Evolutionary conservation across 1,284 basidiomycete species (phyloP), one percentile per base, ranked within the genome.

Genomic region (Fomitopsis palustris): DNA sequence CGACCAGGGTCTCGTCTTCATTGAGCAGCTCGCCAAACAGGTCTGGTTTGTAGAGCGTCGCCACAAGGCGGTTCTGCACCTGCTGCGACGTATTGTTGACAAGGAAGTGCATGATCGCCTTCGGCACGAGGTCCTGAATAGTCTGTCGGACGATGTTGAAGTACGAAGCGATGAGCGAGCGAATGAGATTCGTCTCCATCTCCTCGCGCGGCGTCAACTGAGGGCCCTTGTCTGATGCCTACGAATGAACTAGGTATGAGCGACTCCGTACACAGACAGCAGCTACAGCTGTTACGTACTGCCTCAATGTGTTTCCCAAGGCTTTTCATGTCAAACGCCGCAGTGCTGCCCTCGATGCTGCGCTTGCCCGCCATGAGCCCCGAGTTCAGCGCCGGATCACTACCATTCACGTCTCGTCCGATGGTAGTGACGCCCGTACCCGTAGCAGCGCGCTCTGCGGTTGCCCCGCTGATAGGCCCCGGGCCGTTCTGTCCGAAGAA

Each of bases 271-370:
- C 25, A 53, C 42, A 21, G 33, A 60, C 27, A 43, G 6, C 56
- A 57, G 45, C 23, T 14, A 9, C 17, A 37, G 35, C 60, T 7
- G 35, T 47, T 8, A 85, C 91, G 81, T 67, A 95, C 91, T 65
- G 92, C 90, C 75, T 96, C 94, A 62, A 96, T 92, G 69, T 99
- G 96, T 77, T 92, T 96, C 61, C 96, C 95, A 53, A 99, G 80
- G 70, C 94, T 96, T 83, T 96, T 98, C 97, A 99, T 99, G 74
- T 99, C 96, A 74, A 88, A 98, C 39, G 93, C 95, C 53, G 95
- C 92, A 67, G 84, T 91, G 70, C 81, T 90, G 56, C 87, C 89
- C 68, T 95, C 93, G 54, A 90, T 71, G 31, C 78, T 78, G 57
- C 85, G 74, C 74, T 83, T 88, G 33, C 86, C 82, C 45, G 84